Evolutionary conservation across 139 green algal species (phyloP).

Genomic region (Haematococcus sp.): DNA sequence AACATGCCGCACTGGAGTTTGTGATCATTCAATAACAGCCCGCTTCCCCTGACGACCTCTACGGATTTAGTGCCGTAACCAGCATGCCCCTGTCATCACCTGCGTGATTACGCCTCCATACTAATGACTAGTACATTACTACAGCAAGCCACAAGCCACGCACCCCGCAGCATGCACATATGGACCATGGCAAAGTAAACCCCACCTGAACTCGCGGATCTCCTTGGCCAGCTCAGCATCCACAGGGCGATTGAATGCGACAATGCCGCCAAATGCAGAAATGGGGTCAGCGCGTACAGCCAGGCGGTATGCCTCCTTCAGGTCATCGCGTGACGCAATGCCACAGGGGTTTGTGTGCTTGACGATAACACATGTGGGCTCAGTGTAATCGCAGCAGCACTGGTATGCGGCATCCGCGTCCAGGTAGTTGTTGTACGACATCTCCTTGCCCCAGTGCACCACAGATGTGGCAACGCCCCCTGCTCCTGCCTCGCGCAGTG

Average conservation of each 20-base stretch:
- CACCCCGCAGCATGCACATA: background rate
- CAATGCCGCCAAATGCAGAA: slow-evolving; percentile 96
- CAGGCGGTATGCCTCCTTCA: slow-evolving; percentile 90
- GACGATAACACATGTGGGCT: slow-evolving; percentile 95
- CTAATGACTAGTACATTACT: too few relatives aligned
- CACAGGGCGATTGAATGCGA: slow-evolving; percentile 95
- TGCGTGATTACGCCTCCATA: too few relatives aligned
- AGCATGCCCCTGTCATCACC: too few relatives aligned
- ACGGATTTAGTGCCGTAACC: too few relatives aligned
- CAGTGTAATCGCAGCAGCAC: slow-evolving; percentile 54
- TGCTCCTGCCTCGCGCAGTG: slow-evolving; percentile 68
- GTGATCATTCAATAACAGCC: background rate
- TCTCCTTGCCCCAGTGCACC: slow-evolving; percentile 95
- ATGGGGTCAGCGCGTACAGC: slow-evolving; percentile 94
- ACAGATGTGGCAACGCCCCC: slow-evolving; percentile 83
- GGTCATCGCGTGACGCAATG: slow-evolving; percentile 71
- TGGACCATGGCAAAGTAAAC: background rate
- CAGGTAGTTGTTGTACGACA: slow-evolving; percentile 99
- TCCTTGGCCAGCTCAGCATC: slow-evolving; percentile 83
- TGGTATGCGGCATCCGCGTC: slow-evolving; percentile 82
- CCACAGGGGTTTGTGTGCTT: slow-evolving; percentile 99
- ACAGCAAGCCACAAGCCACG: background rate
- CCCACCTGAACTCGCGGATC: slow-evolving; percentile 86
- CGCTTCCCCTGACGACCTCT: background rate
- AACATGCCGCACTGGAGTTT: background rate